Conservation (phyloP, 2,329 filamentous ascomycete species). For the Colletotrichum karsti region DNA sequence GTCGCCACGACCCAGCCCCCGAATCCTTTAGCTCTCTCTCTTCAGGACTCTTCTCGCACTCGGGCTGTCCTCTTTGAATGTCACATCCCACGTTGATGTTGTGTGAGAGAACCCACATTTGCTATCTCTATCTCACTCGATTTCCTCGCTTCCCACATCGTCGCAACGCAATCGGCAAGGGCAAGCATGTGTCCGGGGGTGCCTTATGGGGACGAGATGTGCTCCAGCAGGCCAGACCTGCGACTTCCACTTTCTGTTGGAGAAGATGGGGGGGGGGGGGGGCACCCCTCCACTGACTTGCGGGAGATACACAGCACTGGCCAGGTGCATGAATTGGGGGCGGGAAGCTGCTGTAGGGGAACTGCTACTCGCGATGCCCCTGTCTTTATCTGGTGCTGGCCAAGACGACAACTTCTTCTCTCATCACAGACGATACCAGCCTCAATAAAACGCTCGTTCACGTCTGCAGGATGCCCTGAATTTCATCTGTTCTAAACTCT, state of each 20-base stretch:
- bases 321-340: not conserved
- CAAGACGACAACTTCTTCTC: not conserved
- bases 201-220: slow-evolving; percentile 1
- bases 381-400: not conserved
- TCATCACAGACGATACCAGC: too few relatives aligned
- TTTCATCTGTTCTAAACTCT: not conserved
- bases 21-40: not conserved
- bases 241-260: not conserved
- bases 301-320: not conserved
- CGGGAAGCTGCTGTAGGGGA: not conserved
- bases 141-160: not conserved
- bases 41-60: not conserved
- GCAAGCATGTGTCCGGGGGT: slow-evolving; percentile 15
- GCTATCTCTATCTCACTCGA: not conserved
- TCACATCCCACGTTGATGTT: not conserved
- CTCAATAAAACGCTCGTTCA: too few relatives aligned
- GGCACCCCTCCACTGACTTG: not conserved
- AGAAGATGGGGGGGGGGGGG: not conserved
- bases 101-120: not conserved
- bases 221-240: not conserved
- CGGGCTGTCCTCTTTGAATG: not conserved
- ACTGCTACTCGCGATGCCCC: not conserved
- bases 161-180: not conserved
- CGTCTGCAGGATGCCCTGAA: too few relatives aligned
- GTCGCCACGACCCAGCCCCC: not conserved